A percentile compares a stretch with the other conserved stretches of the same genome.
phyloP scores from a whole-genome alignment of 176 grass and related monocot species.

The Panicum miliaceum region DNA sequence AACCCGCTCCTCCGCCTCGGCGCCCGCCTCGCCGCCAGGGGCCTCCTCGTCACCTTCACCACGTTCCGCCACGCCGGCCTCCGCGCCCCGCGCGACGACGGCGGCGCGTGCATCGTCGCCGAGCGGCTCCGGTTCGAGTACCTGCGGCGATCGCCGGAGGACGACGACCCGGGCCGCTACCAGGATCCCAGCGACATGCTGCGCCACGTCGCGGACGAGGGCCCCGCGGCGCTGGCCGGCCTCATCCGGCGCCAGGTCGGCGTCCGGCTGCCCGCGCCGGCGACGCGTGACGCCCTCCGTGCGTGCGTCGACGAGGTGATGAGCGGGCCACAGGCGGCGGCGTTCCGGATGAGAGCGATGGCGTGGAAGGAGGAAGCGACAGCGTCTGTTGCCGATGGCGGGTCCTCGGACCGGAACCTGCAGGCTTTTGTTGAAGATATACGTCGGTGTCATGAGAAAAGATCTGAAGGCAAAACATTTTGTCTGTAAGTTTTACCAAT shows the following conservation, averaged over 20 bases:
- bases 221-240: conserved; percentile 1
- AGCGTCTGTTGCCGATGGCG: conserved; percentile 23
- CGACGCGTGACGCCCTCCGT: conserved; percentile 9
- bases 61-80: conserved; percentile 47
- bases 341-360: conserved; percentile 10
- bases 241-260: conserved; percentile 53
- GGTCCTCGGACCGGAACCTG: conserved; percentile 42
- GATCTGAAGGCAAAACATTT: background rate
- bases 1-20: conserved; percentile 66
- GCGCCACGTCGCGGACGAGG: background rate
- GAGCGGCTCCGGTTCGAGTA: conserved; percentile 45
- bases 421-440: conserved; percentile 48
- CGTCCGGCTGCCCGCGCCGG: conserved; percentile 46
- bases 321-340: conserved; percentile 13
- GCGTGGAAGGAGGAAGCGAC: conserved; percentile 36
- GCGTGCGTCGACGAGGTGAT: conserved; percentile 52
- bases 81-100: conserved; percentile 10
- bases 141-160: background rate
- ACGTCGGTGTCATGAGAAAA: background rate
- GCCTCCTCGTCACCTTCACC: conserved; percentile 66
- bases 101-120: background rate
- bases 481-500: background rate
- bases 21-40: conserved; percentile 47
- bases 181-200: conserved; percentile 38
- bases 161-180: background rate